A percentile compares a stretch with the other conserved stretches of the same genome.
Evolutionary conservation across 768 basidiomycete genomes (phyloP).

Genomic region (Steccherinum ochraceum): DNA sequence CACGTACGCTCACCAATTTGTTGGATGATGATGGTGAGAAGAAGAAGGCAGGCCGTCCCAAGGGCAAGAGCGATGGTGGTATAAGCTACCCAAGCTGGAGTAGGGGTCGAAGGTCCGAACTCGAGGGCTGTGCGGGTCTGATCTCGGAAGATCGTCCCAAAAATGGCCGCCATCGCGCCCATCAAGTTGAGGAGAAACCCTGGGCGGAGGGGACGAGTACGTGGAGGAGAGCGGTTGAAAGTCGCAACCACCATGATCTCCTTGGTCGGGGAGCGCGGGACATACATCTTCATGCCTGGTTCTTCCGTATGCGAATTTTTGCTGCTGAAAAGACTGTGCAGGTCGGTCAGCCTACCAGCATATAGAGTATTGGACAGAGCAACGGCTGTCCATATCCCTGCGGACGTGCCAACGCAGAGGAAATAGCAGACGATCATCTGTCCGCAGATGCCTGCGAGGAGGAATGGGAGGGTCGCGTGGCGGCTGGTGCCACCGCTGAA

Average conservation of each 20-base stretch:
- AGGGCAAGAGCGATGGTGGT: background rate
- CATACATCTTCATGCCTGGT: background rate
- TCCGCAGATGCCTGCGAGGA: constrained; percentile 18
- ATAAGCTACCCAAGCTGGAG: background rate
- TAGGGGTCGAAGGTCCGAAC: constrained; percentile 11
- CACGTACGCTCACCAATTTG: background rate
- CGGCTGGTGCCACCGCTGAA: background rate
- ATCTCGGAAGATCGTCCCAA: constrained; percentile 20
- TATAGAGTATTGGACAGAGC: constrained; percentile 20
- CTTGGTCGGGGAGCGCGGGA: background rate
- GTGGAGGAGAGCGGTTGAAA: constrained; percentile 21
- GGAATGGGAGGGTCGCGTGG: constrained; percentile 15
- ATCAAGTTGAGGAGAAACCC: constrained; percentile 18
- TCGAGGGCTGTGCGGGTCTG: constrained; percentile 18
- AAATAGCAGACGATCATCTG: constrained; percentile 23
- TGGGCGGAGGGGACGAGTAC: constrained; percentile 15
- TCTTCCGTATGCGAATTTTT: background rate
- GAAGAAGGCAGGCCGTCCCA: background rate
- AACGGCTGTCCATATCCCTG: constrained; percentile 23
- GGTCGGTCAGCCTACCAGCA: constrained; percentile 17
- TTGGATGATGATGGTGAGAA: background rate
- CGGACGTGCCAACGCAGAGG: constrained; percentile 21
- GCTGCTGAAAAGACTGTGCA: background rate
- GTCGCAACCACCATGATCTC: constrained; percentile 20
- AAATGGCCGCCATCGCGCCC: constrained; percentile 20